These are phyloP conservation scores for Lunasporangiospora selenospora DNA, from an alignment of 192 early-diverging fungal species.

Conservation along the genomic window DNA sequence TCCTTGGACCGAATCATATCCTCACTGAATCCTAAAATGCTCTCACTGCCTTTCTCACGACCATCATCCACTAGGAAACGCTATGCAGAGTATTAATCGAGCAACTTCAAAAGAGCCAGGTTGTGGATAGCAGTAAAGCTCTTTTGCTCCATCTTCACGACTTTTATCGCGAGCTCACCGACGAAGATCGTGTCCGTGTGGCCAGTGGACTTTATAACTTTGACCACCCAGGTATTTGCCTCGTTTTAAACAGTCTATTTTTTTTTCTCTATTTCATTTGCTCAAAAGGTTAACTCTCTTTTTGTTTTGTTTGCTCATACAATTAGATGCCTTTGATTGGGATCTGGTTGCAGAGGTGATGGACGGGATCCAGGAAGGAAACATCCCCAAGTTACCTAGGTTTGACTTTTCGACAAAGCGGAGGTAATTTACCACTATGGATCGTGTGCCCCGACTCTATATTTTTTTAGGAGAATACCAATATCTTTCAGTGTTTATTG, in stretches of 20 bases:
- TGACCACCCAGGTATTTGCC: slow-evolving; percentile 65
- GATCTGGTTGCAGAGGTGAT: slow-evolving; percentile 64
- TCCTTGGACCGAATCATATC: too few species aligned
- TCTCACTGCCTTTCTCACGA: too few species aligned
- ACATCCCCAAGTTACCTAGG: slow-evolving; percentile 59
- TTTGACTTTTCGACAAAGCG: slow-evolving; percentile 65
- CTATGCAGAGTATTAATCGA: slow-evolving; percentile 44
- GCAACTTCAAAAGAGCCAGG: slow-evolving; percentile 51
- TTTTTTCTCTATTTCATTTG: background rate
- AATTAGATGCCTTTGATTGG: slow-evolving; percentile 77
- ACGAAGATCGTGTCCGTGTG: slow-evolving; percentile 57
- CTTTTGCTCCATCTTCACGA: slow-evolving; percentile 68
- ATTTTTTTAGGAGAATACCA: background rate
- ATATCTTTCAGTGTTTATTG: background rate
- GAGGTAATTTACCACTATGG: slow-evolving; percentile 43
- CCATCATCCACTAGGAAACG: too few species aligned
- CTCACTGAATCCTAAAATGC: too few species aligned
- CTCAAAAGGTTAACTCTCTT: too few species aligned
- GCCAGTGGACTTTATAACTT: slow-evolving; percentile 64
- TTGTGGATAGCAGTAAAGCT: slow-evolving; percentile 52
- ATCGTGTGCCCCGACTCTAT: slow-evolving; percentile 1
- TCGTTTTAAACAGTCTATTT: background rate
- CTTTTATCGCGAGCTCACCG: slow-evolving; percentile 65
- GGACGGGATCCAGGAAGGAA: slow-evolving; percentile 54
- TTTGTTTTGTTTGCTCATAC: background rate